phyloP scores from a whole-genome alignment of 768 basidiomycete genomes.

The Auriscalpium orientale region DNA sequence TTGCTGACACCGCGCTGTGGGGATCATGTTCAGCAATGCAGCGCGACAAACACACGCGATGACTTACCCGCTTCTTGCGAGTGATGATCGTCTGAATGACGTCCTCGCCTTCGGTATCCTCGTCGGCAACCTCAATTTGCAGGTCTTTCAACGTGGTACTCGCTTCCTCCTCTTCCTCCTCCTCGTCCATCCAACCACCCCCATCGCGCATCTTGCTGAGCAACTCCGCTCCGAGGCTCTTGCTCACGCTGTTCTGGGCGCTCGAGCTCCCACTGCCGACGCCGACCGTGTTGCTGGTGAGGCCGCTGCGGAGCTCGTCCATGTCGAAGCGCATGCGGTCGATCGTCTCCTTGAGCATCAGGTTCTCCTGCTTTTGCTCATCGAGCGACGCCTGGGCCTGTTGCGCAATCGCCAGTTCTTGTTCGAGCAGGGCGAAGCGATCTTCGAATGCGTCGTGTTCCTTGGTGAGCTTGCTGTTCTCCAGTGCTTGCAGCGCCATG shows the following conservation, averaged over 20 bases:
- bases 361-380: conserved; percentile 91
- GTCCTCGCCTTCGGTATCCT: conserved; percentile 60
- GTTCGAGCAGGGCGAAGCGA: conserved; percentile 60
- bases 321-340: conserved; percentile 91
- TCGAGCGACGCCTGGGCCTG: conserved; percentile 71
- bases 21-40: background rate
- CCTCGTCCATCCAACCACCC: conserved; percentile 30
- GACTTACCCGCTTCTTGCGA: conserved; percentile 60
- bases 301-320: conserved; percentile 73
- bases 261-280: conserved; percentile 41
- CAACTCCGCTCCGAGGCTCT: conserved; percentile 70
- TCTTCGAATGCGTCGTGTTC: conserved; percentile 70
- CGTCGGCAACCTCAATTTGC: conserved; percentile 38
- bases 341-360: conserved; percentile 91
- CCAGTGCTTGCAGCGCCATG: conserved; percentile 52
- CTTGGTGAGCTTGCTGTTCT: conserved; percentile 54
- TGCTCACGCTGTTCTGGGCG: conserved; percentile 51
- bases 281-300: conserved; percentile 27
- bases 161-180: conserved; percentile 28
- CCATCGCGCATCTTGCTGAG: conserved; percentile 50
- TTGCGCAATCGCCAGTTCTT: conserved; percentile 62
- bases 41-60: no score
- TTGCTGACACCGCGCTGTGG: conserved; percentile 42
- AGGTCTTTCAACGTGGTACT: conserved; percentile 25
- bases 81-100: conserved; percentile 88